phyloP scores from a whole-genome alignment of 2,329 filamentous ascomycete species.

The Leptographium galeiforme region DNA sequence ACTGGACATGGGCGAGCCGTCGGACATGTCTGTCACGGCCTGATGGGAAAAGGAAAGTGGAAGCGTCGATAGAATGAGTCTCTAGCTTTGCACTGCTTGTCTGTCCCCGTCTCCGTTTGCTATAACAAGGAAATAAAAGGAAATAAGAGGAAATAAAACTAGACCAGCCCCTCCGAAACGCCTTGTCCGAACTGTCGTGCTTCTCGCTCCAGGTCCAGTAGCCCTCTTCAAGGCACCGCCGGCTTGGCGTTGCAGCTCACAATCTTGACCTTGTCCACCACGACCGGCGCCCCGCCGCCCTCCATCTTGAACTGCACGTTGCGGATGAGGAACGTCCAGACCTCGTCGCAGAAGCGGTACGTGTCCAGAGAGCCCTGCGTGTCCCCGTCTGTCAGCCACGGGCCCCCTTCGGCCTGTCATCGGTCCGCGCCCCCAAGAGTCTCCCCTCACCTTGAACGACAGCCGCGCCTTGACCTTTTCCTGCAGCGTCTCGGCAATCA shows the following conservation, averaged over 20 bases:
- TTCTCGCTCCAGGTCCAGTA: neutral
- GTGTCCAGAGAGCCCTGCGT: slow-evolving; percentile 85
- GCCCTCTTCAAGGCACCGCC: slow-evolving; percentile 1
- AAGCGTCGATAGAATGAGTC: too few relatives aligned
- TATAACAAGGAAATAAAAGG: neutral
- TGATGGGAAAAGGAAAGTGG: too few relatives aligned
- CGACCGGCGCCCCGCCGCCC: slow-evolving; percentile 55
- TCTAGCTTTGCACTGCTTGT: too few relatives aligned
- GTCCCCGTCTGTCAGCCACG: neutral
- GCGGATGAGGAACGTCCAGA: slow-evolving; percentile 98
- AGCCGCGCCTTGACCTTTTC: slow-evolving; percentile 86
- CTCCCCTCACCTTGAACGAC: slow-evolving; percentile 81
- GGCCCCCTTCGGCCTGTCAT: too few relatives aligned
- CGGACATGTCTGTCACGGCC: neutral
- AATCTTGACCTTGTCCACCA: slow-evolving; percentile 87
- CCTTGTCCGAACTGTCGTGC: too few relatives aligned
- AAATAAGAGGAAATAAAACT: neutral
- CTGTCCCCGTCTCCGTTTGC: too few relatives aligned
- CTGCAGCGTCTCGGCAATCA: slow-evolving; percentile 79
- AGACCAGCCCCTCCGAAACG: too few relatives aligned
- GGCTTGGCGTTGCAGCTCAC: slow-evolving; percentile 91
- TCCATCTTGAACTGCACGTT: slow-evolving; percentile 99
- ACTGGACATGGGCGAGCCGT: neutral
- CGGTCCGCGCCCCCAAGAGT: too few relatives aligned
- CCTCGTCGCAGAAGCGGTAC: slow-evolving; percentile 98